Evolutionary conservation across 176 grass and related monocot genomes (phyloP), one percentile per base, ranked within the genome.

Genomic region (Aegilops longissima): DNA sequence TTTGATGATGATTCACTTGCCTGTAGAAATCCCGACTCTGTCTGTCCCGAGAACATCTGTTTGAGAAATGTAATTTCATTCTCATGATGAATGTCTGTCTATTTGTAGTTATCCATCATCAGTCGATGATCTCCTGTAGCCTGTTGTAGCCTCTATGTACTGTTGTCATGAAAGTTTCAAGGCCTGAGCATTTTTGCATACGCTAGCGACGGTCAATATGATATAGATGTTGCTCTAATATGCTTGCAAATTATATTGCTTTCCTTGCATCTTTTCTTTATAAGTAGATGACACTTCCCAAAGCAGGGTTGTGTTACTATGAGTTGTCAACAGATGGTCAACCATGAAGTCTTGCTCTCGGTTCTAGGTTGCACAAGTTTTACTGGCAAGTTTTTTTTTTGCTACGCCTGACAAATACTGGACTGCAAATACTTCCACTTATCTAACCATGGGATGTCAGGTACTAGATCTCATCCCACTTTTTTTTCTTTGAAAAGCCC

Each of bases 141-240:
- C 27, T 82, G 83, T 83, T 83, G 80, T 89, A 76, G 47, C 70
- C 2, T 78, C 59, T 47, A 83, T 51, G 79, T 83, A 90, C 30
- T 70, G 31, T 80, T 80, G 81, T 54, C 72, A 67, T 36, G 71
- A 40, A 6, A 3, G 20, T 86, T 12, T 61, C 11, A 63, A 36
- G 88, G 35, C 88, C 88, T 71, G 36, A 86, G 88, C 83, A 86
- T 82, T 86, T 90, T 82, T 38, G 61, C 45, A 70, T 86, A 29
- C 82, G 88, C 49, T 20, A 76, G 20, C 18, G 56, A 59, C 56
- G 56, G 56, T 56, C 51, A 54, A 54, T 54, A 54, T 54, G 51
- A 54, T 18, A 54, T 54, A 54, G 51, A 20, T 56, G 17, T 56
- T 59, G 56, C 56, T 59, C 20, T 59, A 59, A 21, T 59, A 59